A percentile compares a stretch with the other conserved stretches of the same genome.
phyloP scores from a whole-genome alignment of 768 basidiomycete species.

The Boletus patriciae region DNA sequence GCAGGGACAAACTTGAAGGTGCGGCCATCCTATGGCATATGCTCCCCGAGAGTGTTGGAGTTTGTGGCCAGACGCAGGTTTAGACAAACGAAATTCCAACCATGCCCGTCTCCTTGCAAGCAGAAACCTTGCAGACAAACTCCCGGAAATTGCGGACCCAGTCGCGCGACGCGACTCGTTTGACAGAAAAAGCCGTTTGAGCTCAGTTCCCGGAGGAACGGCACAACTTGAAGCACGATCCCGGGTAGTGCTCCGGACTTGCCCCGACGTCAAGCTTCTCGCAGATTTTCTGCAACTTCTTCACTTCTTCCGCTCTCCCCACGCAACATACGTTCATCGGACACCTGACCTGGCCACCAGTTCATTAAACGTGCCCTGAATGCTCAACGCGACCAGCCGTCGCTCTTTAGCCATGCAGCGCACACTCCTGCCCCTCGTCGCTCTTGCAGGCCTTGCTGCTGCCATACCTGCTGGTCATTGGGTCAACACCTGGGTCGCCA shows the following conservation, averaged over 20 bases:
- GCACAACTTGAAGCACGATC: neutral
- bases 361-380: neutral
- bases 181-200: neutral
- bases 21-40: neutral
- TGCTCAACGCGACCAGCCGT: neutral
- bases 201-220: neutral
- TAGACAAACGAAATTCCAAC: neutral
- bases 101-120: neutral
- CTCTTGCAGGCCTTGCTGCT: neutral
- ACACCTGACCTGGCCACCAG: neutral
- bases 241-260: too few species aligned
- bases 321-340: neutral
- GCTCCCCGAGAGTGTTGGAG: neutral
- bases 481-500: constrained; percentile 8
- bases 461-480: neutral
- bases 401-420: neutral
- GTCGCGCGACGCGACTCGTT: neutral
- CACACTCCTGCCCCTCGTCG: neutral
- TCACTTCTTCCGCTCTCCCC: neutral
- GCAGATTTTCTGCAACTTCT: neutral
- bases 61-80: neutral
- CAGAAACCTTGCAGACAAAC: too few species aligned
- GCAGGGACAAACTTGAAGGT: too few species aligned
- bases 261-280: neutral
- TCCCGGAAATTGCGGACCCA: neutral